Base-by-base conservation (phyloP, 495 filamentous ascomycete species). In the Neurospora hispaniola region DNA sequence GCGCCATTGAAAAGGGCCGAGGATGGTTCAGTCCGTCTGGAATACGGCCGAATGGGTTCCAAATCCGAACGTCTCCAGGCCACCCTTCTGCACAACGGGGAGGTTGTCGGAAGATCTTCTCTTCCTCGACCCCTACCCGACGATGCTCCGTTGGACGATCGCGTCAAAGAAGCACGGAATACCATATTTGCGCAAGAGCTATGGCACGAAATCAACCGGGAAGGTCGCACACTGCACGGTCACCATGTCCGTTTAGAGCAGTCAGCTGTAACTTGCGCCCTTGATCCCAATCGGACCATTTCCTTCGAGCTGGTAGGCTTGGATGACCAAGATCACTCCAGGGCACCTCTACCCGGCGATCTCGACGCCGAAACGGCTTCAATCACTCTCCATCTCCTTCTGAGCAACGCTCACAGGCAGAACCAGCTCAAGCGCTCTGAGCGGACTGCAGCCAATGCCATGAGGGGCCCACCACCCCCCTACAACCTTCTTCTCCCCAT, bases 101-200 rank as follows among this genome's bases (percentile, higher is more conserved):
- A 73, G 5, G 77, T 87, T 14, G 82, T 84, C n/a, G 91, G 92
- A 14, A 82, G 80, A 48, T 90, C 89, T 2, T 77, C 75, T 38
- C 74, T 87, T 0, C 82, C 84, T 7, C 71, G 73, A 27, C 82
- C 81, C 59, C 77, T 80, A 42, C 78, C 79, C 71, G 84, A 76
- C 74, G 78, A 77, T 71, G 78, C 80, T 35, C 82, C 77, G 69
- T 74, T 84, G 35, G 89, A 94, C 73, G 84, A 89, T 43, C 87
- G 87, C 9, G 92, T 98, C 62, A 86, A 90, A 20, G 90, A 93
- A 75, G 93, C 94, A 12, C 90, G 94, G 39, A 91, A 99, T 79
- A 94, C 92, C 71, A 85, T 97, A 2, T 98, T 93, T 78, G 92
- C 94, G 71, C 91, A 97, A 77, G 96, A 99, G 78, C 81, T 99